phyloP scores from a whole-genome alignment of 2,329 filamentous ascomycete genomes.

The Microcyclosporella mali region DNA sequence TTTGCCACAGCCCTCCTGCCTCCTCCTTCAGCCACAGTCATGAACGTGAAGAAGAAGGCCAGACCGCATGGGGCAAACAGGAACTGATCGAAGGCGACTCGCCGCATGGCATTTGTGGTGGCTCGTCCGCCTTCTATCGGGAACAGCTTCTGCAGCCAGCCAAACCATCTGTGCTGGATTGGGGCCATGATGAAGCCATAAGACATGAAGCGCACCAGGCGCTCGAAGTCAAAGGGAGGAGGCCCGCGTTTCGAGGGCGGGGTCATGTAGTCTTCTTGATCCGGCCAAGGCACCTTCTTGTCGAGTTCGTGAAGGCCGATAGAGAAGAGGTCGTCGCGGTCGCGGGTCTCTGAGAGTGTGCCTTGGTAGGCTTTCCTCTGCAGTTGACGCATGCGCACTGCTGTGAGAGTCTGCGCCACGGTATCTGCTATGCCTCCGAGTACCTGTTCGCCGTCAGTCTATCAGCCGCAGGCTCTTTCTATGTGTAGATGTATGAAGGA shows the following conservation, averaged over 20 bases:
- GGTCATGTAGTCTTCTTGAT: slow-evolving; percentile 61
- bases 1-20: slow-evolving; percentile 68
- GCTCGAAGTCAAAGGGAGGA: slow-evolving; percentile 90
- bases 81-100: slow-evolving; percentile 86
- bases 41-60: slow-evolving; percentile 84
- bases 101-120: slow-evolving; percentile 74
- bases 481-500: slow-evolving; percentile 5
- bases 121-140: slow-evolving; percentile 57
- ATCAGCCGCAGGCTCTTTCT: neutral
- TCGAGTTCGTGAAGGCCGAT: slow-evolving; percentile 88
- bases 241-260: slow-evolving; percentile 50
- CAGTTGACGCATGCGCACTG: slow-evolving; percentile 58
- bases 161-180: slow-evolving; percentile 92
- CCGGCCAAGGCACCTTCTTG: slow-evolving; percentile 64
- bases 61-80: slow-evolving; percentile 87
- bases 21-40: slow-evolving; percentile 93
- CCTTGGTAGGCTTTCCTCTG: slow-evolving; percentile 47
- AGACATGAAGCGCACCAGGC: slow-evolving; percentile 89
- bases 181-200: slow-evolving; percentile 97
- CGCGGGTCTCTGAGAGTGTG: slow-evolving; percentile 46
- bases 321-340: slow-evolving; percentile 61
- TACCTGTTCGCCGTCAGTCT: slow-evolving; percentile 44
- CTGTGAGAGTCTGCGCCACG: slow-evolving; percentile 85
- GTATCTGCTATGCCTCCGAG: slow-evolving; percentile 95
- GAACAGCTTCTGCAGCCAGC: slow-evolving; percentile 73